These are phyloP conservation scores for Suhomyces sp. DNA, from an alignment of 805 yeast genomes.

Conservation along the genomic window DNA sequence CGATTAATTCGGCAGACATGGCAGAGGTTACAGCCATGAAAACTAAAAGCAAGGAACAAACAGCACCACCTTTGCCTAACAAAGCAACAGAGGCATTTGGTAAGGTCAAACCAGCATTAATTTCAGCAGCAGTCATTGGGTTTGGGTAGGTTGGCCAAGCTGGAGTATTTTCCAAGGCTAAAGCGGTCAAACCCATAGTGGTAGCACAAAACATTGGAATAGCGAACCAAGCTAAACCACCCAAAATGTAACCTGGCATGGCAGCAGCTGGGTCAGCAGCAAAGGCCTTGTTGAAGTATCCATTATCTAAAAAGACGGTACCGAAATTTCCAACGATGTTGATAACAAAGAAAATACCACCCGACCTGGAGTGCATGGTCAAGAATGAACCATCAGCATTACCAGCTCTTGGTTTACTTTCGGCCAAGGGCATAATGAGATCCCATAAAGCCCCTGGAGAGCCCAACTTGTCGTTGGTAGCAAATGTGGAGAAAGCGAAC, in stretches of 20 bases:
- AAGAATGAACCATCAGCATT: slow-evolving; percentile 85
- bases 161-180: slow-evolving; percentile 68
- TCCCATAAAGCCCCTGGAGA: slow-evolving; percentile 84
- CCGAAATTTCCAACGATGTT: slow-evolving; percentile 87
- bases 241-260: slow-evolving; percentile 82
- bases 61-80: slow-evolving; percentile 87
- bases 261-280: slow-evolving; percentile 83
- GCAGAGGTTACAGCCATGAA: slow-evolving; percentile 95
- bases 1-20: slow-evolving; percentile 85
- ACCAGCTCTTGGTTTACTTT: slow-evolving; percentile 65
- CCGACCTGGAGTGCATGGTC: slow-evolving; percentile 82
- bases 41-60: slow-evolving; percentile 70
- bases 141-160: slow-evolving; percentile 80
- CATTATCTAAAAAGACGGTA: slow-evolving; percentile 82
- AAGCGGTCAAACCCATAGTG: slow-evolving; percentile 83
- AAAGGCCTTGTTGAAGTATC: slow-evolving; percentile 87
- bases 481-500: slow-evolving; percentile 80
- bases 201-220: slow-evolving; percentile 82
- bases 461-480: slow-evolving; percentile 68
- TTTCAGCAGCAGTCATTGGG: slow-evolving; percentile 63
- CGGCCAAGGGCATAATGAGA: slow-evolving; percentile 58
- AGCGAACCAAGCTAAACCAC: slow-evolving; percentile 91
- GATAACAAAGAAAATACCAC: slow-evolving; percentile 87
- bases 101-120: slow-evolving; percentile 76
- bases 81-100: slow-evolving; percentile 81